Evolutionary conservation across 2,329 filamentous ascomycete genomes (phyloP), one percentile per base, ranked within the genome.

Genomic region (Ophiognomonia clavigignenti-juglandacearum): DNA sequence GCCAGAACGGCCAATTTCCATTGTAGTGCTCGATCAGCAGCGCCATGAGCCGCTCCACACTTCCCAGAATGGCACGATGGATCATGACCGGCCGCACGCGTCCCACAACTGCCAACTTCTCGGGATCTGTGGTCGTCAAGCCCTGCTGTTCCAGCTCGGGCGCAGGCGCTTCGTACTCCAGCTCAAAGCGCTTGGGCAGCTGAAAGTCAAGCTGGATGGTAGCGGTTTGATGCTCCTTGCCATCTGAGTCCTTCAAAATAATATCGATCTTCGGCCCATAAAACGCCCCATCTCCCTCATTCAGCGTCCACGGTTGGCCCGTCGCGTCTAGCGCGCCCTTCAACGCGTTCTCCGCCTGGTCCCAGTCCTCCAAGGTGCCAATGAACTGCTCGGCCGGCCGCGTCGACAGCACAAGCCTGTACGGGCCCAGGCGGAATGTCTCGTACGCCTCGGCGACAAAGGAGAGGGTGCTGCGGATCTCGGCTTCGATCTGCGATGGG

Each of bases 181-280:
- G 70, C 38, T 80, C 80, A 60, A 95, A 95, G 11, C 88, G 80
- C 60, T 88, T 86, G 1, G 89, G 89, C 2, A 95, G 74, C 65
- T 95, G 90, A 63, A 95, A 95, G 63, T 95, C 89, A 23, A 95
- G 78, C 69, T 95, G 89, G 42, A 95, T 85, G 0, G 89, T 95
- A 3, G 88, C 90, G 3, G 90, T 88, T 62, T 95, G 89, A 61
- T 95, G 89, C 58, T 90, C 86, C 61, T 92, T 95, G 7, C 87
- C 88, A 58, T 88, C 79, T 1, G 85, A 83, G 60, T 95, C 89
- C 51, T 78, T 80, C 38, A 95, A 67, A 32, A 95, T 81, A 37
- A 95, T 86, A 60, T 95, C 89, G 54, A 95, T 95, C 68, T 95
- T 95, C 26, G 90, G 89, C 0, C 90, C 89, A 59, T 95, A 95